Evolutionary conservation across 2,329 filamentous ascomycete genomes (phyloP).

Genomic region (Xylaria hypoxylon): DNA sequence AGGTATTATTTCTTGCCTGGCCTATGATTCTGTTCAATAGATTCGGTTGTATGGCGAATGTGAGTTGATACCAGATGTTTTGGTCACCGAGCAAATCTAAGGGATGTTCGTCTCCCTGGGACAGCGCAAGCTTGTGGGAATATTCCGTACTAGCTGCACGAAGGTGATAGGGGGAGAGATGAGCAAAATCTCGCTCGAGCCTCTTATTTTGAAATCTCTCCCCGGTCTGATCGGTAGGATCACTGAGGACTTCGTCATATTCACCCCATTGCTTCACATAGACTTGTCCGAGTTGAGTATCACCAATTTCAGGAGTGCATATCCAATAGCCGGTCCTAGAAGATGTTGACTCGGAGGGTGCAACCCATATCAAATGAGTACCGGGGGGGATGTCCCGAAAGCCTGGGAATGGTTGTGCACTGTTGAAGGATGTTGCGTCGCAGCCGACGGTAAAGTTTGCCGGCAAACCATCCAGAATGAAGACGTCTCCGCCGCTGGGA

Average conservation of each 20-base stretch:
- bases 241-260: constrained; percentile 65
- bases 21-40: constrained; percentile 63
- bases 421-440: constrained; percentile 63
- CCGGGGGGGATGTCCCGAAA: constrained; percentile 67
- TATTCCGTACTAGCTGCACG: constrained; percentile 45
- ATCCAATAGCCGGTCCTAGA: constrained; percentile 70
- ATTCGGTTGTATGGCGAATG: constrained; percentile 58
- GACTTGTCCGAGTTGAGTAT: constrained; percentile 49
- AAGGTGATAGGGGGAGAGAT: constrained; percentile 60
- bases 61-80: constrained; percentile 65
- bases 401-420: constrained; percentile 60
- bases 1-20: constrained; percentile 55
- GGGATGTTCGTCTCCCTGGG: constrained; percentile 40
- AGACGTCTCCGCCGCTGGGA: constrained; percentile 58
- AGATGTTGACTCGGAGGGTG: constrained; percentile 61
- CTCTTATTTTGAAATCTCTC: constrained; percentile 58
- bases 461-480: constrained; percentile 65
- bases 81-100: constrained; percentile 47
- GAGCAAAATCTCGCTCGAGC: constrained; percentile 54
- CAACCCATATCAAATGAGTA: constrained; percentile 70
- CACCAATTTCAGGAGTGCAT: constrained; percentile 52
- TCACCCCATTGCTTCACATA: constrained; percentile 59
- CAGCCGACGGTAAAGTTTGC: constrained; percentile 64
- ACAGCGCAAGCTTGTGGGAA: constrained; percentile 26
- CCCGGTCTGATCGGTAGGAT: constrained; percentile 60